These are phyloP conservation scores for Penicillium sp. DNA, from an alignment of 2,329 filamentous ascomycete species.

Conservation along the genomic window DNA sequence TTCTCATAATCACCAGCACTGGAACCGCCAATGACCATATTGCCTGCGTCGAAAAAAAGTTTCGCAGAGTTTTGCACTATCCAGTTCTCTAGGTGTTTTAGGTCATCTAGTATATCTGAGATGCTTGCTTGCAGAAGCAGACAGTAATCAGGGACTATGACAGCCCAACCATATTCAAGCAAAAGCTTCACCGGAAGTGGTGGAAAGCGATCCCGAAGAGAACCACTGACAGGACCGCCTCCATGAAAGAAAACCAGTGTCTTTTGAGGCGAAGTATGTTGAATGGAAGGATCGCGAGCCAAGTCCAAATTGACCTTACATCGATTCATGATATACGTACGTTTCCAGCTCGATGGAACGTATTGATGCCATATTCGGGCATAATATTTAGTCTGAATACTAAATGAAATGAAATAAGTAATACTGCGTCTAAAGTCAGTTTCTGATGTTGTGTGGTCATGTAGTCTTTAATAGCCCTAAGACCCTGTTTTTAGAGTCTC, in stretches of 20 bases:
- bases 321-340: neutral
- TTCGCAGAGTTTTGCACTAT: neutral
- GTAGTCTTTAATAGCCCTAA: too few species aligned
- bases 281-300: neutral
- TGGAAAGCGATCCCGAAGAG: neutral
- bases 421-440: neutral
- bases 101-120: neutral
- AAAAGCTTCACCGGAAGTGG: neutral
- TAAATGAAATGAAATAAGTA: neutral
- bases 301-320: neutral
- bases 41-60: neutral
- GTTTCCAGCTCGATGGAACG: neutral
- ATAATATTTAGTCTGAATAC: neutral
- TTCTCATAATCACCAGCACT: neutral
- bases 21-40: neutral
- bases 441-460: neutral
- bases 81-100: neutral
- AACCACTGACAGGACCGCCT: neutral
- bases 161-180: neutral
- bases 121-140: neutral
- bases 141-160: neutral
- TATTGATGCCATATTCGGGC: neutral
- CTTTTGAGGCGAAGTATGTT: neutral
- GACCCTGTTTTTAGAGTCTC: too few species aligned
- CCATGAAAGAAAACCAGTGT: slow-evolving; percentile 1